A percentile compares a stretch with the other conserved stretches of the same genome.
phyloP scores from a whole-genome alignment of 768 basidiomycete genomes.

The Guyanaporus albipodus region DNA sequence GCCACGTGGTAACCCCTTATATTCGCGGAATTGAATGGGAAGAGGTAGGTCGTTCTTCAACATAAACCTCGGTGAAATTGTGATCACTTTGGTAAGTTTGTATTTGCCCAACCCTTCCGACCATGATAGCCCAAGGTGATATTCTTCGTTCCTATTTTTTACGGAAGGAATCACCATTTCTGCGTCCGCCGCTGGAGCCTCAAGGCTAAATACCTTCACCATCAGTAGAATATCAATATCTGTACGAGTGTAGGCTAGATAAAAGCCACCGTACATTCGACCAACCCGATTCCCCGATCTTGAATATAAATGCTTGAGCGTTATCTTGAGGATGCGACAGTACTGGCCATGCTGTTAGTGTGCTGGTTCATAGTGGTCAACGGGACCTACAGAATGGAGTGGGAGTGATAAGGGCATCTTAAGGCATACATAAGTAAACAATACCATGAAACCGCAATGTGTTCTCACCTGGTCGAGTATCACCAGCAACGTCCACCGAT shows the following conservation, averaged over 20 bases:
- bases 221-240: slow-evolving; percentile 6
- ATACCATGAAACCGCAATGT: slow-evolving; percentile 11
- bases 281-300: slow-evolving; percentile 80
- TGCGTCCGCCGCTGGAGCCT: slow-evolving; percentile 89
- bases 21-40: slow-evolving; percentile 78
- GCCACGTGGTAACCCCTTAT: slow-evolving; percentile 65
- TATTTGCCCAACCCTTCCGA: slow-evolving; percentile 95
- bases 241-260: background rate
- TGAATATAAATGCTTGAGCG: slow-evolving; percentile 81
- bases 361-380: slow-evolving; percentile 1
- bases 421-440: slow-evolving; percentile 5
- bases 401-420: slow-evolving; percentile 49
- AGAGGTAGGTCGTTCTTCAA: slow-evolving; percentile 75
- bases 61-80: slow-evolving; percentile 85
- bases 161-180: slow-evolving; percentile 69
- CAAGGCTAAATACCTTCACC: slow-evolving; percentile 74
- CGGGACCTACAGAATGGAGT: slow-evolving; percentile 74
- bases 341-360: slow-evolving; percentile 46
- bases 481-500: slow-evolving; percentile 82
- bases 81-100: slow-evolving; percentile 92
- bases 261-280: slow-evolving; percentile 57
- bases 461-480: slow-evolving; percentile 53
- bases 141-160: slow-evolving; percentile 58
- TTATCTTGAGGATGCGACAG: slow-evolving; percentile 78
- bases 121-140: slow-evolving; percentile 88